A percentile compares a stretch with the other conserved stretches of the same genome.
These are phyloP conservation scores for Flaveria brownii DNA, from an alignment of 129 eudicot species.

Conservation along the genomic window DNA sequence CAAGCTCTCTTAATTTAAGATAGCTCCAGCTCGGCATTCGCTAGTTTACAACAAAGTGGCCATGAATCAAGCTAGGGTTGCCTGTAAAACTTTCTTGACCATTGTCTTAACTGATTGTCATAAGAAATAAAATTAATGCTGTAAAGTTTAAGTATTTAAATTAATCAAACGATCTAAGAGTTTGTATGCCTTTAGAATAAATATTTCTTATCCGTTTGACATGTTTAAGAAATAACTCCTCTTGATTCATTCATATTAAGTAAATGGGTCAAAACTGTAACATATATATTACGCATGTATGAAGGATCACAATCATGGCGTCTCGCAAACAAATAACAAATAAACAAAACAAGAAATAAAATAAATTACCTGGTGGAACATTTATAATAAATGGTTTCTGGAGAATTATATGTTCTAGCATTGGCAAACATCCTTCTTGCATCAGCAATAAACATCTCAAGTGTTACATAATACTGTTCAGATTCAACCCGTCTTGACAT, in stretches of 20 bases:
- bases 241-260: background rate
- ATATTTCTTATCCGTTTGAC: background rate
- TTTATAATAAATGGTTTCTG: constrained; percentile 87
- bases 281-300: background rate
- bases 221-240: background rate
- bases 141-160: background rate
- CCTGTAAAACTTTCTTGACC: background rate
- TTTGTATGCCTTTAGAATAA: background rate
- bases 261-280: background rate
- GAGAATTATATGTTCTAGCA: constrained; percentile 89
- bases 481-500: constrained; percentile 92
- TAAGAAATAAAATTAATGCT: background rate
- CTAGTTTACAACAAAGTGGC: background rate
- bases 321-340: background rate
- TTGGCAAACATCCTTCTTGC: constrained; percentile 89
- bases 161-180: background rate
- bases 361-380: constrained; percentile 78
- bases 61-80: background rate
- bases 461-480: constrained; percentile 81
- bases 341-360: background rate
- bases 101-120: background rate
- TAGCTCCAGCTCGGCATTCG: background rate
- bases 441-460: constrained; percentile 95
- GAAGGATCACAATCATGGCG: background rate
- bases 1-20: background rate